A percentile compares a stretch with the other conserved stretches of the same genome.
phyloP scores from a whole-genome alignment of 441 rosid genomes.

The Arabidopsis lyrata region DNA sequence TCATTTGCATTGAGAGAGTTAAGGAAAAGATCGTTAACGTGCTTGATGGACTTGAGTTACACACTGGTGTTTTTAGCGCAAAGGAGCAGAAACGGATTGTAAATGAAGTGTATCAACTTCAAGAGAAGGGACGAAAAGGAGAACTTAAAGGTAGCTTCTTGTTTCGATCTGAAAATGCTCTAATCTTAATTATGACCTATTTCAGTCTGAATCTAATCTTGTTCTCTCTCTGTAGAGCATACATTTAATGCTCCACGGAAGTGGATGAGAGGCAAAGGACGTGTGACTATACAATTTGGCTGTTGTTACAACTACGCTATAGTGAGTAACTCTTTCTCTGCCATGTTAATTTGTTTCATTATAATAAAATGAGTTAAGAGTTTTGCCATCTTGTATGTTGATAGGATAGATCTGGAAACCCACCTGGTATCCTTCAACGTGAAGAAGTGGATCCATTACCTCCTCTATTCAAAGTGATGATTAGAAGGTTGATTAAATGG shows the following conservation, averaged over 20 bases:
- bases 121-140: slow-evolving; percentile 79
- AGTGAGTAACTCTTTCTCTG: slow-evolving; percentile 50
- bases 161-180: not conserved
- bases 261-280: slow-evolving; percentile 99
- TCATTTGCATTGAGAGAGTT: slow-evolving; percentile 77
- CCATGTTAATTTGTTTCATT: not conserved
- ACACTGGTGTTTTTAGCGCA: slow-evolving; percentile 79
- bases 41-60: slow-evolving; percentile 90
- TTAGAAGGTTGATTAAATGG: slow-evolving; percentile 67
- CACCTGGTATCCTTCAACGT: slow-evolving; percentile 61
- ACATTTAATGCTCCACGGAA: slow-evolving; percentile 84
- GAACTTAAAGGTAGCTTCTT: slow-evolving; percentile 69
- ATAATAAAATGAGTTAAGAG: not conserved
- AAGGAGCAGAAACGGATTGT: slow-evolving; percentile 95
- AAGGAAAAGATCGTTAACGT: slow-evolving; percentile 77
- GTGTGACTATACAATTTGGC: slow-evolving; percentile 89
- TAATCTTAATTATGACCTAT: not conserved
- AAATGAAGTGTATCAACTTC: slow-evolving; percentile 62
- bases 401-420: slow-evolving; percentile 69
- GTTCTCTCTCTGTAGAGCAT: slow-evolving; percentile 52
- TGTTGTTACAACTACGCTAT: slow-evolving; percentile 92
- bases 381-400: slow-evolving; percentile 19
- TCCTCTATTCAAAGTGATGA: slow-evolving; percentile 59
- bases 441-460: slow-evolving; percentile 75
- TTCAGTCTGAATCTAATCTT: not conserved